A percentile compares a stretch with the other conserved stretches of the same genome.
These are phyloP conservation scores for Tuber calosporum DNA, from an alignment of 495 filamentous ascomycete genomes.

Conservation along the genomic window DNA sequence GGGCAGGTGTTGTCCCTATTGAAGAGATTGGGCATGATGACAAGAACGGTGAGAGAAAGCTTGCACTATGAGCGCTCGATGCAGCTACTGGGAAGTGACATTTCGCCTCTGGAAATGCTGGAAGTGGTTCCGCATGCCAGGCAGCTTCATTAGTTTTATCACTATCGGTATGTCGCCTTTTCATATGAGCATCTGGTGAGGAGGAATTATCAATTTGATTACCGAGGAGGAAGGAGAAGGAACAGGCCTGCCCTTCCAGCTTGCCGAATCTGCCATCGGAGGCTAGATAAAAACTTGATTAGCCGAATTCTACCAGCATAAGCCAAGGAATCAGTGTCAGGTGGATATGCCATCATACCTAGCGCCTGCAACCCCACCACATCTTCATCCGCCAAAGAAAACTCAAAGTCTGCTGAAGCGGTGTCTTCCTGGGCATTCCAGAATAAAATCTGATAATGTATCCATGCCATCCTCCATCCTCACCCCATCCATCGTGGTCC, in stretches of 20 bases:
- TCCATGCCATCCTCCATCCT: constrained; percentile 16
- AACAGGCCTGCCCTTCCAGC: not conserved
- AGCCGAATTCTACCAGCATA: constrained; percentile 7
- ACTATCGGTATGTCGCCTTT: constrained; percentile 21
- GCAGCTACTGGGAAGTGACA: not conserved
- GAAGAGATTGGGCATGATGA: not conserved
- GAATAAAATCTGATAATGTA: too few relatives aligned
- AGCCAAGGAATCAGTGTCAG: not conserved
- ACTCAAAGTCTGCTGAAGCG: constrained; percentile 4
- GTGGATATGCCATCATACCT: not conserved
- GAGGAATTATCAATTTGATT: too few relatives aligned
- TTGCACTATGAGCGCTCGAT: not conserved
- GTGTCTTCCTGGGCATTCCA: too few relatives aligned
- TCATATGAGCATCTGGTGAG: not conserved
- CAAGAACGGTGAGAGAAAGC: constrained; percentile 12
- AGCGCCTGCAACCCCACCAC: not conserved
- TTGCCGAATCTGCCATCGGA: not conserved
- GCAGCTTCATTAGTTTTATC: not conserved
- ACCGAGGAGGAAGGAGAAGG: constrained; percentile 3
- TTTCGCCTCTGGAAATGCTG: not conserved
- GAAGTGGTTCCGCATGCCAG: not conserved
- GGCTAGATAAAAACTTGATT: constrained; percentile 2
- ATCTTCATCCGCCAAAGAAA: constrained; percentile 15
- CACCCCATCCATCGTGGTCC: constrained; percentile 4
- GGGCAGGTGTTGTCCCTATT: not conserved